phyloP scores from a whole-genome alignment of 169 alveolate genomes.

The Plasmodium coatneyi region DNA sequence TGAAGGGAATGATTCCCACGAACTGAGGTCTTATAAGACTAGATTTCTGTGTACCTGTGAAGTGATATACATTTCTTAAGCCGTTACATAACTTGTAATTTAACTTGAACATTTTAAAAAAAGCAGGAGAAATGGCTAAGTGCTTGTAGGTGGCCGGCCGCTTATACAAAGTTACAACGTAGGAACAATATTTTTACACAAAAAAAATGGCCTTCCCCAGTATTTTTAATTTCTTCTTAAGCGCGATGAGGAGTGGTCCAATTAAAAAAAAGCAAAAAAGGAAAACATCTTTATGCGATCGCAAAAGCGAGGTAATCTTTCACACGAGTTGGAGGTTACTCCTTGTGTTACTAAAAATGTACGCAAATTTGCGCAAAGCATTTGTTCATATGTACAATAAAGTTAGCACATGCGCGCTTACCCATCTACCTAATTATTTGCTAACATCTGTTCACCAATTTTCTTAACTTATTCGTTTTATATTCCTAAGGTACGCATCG shows the following conservation, averaged over 20 bases:
- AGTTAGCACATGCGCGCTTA: not conserved
- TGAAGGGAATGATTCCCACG: constrained; percentile 10
- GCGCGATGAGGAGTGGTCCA: not conserved
- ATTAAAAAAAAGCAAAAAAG: not conserved
- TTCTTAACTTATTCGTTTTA: not conserved
- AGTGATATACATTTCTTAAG: constrained; percentile 58
- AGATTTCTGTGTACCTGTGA: constrained; percentile 14
- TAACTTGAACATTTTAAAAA: constrained; percentile 48
- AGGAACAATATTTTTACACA: not conserved
- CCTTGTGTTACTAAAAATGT: not conserved
- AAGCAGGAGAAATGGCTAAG: not conserved
- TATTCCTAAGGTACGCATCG: not conserved
- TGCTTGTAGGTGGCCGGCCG: not conserved
- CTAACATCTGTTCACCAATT: not conserved
- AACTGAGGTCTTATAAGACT: constrained; percentile 1
- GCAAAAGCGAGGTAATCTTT: not conserved
- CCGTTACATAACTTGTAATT: constrained; percentile 56
- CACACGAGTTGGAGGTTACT: not conserved
- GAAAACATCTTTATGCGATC: not conserved
- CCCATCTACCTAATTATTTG: not conserved
- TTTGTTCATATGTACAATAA: not conserved
- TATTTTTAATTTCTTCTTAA: not conserved
- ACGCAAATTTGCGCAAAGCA: not conserved
- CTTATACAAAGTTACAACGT: not conserved
- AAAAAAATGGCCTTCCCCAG: not conserved